Evolutionary conservation across 2,329 filamentous ascomycete species (phyloP), one percentile per base, ranked within the genome.

Genomic region (Colletotrichum graminicola): DNA sequence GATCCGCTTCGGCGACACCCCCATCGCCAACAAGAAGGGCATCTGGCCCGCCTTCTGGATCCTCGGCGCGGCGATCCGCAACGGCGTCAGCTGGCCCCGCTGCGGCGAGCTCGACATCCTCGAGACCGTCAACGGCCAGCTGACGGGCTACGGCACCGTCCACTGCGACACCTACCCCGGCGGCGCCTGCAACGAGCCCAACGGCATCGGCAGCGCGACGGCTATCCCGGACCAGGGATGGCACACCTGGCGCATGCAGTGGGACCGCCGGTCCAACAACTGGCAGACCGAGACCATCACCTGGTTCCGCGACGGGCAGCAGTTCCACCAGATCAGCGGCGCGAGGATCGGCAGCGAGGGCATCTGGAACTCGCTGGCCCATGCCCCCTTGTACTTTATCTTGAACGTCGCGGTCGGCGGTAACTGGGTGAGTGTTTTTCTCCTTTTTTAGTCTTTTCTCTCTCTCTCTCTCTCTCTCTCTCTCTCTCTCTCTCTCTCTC

Each of bases 41-140:
- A 80, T 87, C 73, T 88, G 86, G 86, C 85, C 86, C 2, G 86
- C 86, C 4, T 88, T 87, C 75, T 88, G 86, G 86, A 78, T 86
- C 64, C 81, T 87, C 1, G 86, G 86, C 14, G 80, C 85, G 69
- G 79, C 84, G 21, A 78, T 87, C 62, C 83, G 85, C 8, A 76
- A 80, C 71, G 85, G 85, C 16, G 83, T 81, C 2, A 71, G 74
- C 26, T 88, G 86, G 86, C 86, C 86, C 0, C 78, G 77, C 10
- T 86, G 84, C 74, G 86, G 86, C 34, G 86, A 88, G 79, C 77
- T 88, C 56, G 86, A 88, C 74, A 81, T 86, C 69, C 80, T 87
- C 62, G 86, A 88, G 79, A 82, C 81, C 36, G 80, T 87, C 71
- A 84, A 86, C 76, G 85, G 85, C 4, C 74, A 77, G 49, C 74